Conservation (phyloP, 306 rosid species). For the Ceratonia siliqua region DNA sequence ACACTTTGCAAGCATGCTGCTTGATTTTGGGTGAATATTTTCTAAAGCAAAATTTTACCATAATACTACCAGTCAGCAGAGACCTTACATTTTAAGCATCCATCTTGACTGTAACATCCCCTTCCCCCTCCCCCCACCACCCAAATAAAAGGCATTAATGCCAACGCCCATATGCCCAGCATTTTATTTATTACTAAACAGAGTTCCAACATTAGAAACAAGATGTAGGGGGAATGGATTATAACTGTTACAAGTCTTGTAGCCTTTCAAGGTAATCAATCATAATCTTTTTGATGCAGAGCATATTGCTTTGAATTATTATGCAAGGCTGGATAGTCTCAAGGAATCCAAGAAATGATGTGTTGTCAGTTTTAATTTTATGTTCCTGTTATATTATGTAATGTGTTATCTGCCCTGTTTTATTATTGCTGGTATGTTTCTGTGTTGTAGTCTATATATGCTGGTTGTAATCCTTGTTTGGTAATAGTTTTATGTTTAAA, state of each 20-base stretch:
- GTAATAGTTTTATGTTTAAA: too few species aligned
- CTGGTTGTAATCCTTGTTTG: too few species aligned
- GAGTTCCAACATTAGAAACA: neutral
- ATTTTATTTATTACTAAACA: neutral
- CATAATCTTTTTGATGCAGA: neutral
- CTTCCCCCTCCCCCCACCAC: neutral
- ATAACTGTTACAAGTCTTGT: neutral
- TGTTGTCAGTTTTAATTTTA: too few species aligned
- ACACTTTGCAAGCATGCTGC: slow-evolving; percentile 25
- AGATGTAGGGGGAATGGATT: neutral
- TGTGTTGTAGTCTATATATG: too few species aligned
- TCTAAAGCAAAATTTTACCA: slow-evolving; percentile 1
- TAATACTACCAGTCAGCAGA: neutral
- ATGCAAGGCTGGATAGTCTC: too few species aligned
- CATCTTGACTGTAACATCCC: neutral
- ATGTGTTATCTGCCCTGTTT: too few species aligned
- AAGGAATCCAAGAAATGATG: too few species aligned
- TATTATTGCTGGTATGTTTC: too few species aligned
- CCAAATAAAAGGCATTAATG: neutral
- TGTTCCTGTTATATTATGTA: too few species aligned
- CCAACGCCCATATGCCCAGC: neutral
- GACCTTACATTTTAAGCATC: neutral
- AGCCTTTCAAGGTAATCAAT: neutral
- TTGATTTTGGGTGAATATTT: neutral
- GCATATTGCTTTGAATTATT: too few species aligned